Base-by-base conservation (phyloP, 1,284 basidiomycete species). In the Irpex rosettiformis region DNA sequence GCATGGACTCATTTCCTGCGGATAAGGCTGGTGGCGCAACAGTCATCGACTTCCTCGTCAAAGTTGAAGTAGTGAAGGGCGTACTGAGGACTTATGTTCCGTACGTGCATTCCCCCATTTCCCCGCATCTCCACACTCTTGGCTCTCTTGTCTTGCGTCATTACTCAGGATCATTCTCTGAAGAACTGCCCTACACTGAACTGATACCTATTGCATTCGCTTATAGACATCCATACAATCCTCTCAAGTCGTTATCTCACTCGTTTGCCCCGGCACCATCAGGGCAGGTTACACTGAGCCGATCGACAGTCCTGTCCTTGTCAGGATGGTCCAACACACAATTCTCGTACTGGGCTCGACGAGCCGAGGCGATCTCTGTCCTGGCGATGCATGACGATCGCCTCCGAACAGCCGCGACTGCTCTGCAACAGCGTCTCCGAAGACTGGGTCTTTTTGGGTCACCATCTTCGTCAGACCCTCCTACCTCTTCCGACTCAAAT, bases 271-370 rank as follows among this genome's bases (percentile, higher is more conserved):
- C 59, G 53, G 72, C 77, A 30, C 77, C 77, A 21, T 68, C 73
- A 10, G 79, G 78, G 42, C 69, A 72, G 56, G 78, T 79, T 53
- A 78, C 72, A 8, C 72, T 79, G 52, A 80, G 79, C 24, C 76
- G 78, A 33, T 73, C 78, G 47, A 77, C 77, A 43, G 75, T 79
- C 49, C 74, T 79, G 55, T 67, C 75, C 48, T 72, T 79, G 48
- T 79, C 77, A 3, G 78, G 78, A 56, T 79, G 78, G 78, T 81
- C 79, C 22, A 81, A 79, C 57, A 79, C 78, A 3, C 78, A 79
- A 60, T 80, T 81, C 55, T 79, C 79, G 48, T 79, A 79, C 58
- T 79, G 78, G 78, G 78, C 78, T 22, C 77, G 78, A 53, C 77
- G 78, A 25, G 69, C 73, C 4, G 79, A 81, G 63, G 79, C 77